These are phyloP conservation scores for Quercus variabilis DNA, from an alignment of 306 rosid genomes.

Conservation along the genomic window DNA sequence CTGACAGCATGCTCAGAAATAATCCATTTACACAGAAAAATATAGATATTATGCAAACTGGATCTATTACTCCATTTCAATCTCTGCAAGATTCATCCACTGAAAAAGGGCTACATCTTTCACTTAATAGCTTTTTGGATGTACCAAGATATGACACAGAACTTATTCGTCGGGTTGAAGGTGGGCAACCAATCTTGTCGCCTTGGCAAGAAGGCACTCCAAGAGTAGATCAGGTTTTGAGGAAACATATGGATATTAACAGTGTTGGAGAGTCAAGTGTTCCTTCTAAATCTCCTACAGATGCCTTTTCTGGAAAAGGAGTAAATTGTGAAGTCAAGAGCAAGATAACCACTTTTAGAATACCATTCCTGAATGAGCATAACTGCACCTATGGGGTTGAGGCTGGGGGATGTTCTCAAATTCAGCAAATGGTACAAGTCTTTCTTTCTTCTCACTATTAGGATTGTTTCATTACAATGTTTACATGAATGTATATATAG, in stretches of 20 bases:
- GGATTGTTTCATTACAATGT: background rate
- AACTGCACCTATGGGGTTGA: constrained; percentile 29
- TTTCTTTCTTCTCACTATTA: constrained; percentile 11
- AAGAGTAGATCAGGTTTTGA: constrained; percentile 34
- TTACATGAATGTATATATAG: background rate
- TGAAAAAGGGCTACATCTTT: constrained; percentile 58
- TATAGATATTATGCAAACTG: constrained; percentile 41
- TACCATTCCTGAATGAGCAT: constrained; percentile 34
- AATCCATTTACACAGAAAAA: constrained; percentile 36
- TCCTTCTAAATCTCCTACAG: constrained; percentile 35
- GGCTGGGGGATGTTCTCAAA: constrained; percentile 28
- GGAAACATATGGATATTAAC: constrained; percentile 48
- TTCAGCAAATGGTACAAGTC: constrained; percentile 39
- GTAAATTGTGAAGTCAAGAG: constrained; percentile 38
- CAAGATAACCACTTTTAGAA: constrained; percentile 23
- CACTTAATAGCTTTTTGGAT: constrained; percentile 51
- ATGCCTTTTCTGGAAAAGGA: constrained; percentile 41
- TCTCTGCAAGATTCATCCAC: constrained; percentile 34
- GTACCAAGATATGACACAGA: constrained; percentile 44
- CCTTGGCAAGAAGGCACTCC: constrained; percentile 55
- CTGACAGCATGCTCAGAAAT: constrained; percentile 33
- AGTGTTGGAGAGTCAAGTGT: constrained; percentile 38
- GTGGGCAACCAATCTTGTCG: constrained; percentile 36
- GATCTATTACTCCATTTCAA: constrained; percentile 37
- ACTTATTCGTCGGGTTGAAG: constrained; percentile 45